phyloP scores from a whole-genome alignment of 2,329 filamentous ascomycete species.

The Hypoxylon sp. region DNA sequence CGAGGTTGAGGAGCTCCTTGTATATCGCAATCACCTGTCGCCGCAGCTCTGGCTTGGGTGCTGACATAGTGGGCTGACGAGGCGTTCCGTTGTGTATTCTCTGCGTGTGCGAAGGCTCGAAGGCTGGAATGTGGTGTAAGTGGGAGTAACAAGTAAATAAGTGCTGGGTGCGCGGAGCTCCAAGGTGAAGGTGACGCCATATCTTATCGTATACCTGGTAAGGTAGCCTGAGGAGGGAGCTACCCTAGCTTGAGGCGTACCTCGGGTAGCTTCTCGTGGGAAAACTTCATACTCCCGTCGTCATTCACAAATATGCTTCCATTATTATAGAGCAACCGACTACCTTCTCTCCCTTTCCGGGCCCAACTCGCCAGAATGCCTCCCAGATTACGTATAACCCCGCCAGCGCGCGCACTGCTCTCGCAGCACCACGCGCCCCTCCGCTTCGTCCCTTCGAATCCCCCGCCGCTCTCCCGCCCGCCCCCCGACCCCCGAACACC shows the following conservation, averaged over 20 bases:
- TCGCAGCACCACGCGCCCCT: conserved; percentile 13
- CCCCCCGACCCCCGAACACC: too few species aligned
- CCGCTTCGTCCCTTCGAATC: conserved; percentile 1
- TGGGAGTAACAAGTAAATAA: not conserved
- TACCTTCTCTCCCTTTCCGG: not conserved
- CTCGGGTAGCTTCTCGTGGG: not conserved
- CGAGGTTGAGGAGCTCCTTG: conserved; percentile 91
- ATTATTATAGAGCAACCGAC: not conserved
- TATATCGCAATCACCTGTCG: conserved; percentile 85
- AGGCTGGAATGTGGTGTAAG: not conserved
- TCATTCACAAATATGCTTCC: not conserved
- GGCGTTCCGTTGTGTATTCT: not conserved
- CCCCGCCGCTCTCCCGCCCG: too few species aligned
- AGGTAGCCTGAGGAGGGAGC: conserved; percentile 6
- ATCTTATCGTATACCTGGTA: conserved; percentile 9
- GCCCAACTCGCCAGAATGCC: conserved; percentile 35
- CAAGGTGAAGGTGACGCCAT: conserved; percentile 31
- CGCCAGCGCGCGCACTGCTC: conserved; percentile 2
- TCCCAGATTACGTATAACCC: conserved; percentile 36
- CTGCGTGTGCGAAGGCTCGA: not conserved
- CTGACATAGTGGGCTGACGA: conserved; percentile 37
- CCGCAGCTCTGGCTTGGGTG: conserved; percentile 66
- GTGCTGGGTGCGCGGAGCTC: not conserved
- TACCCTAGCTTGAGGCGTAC: too few species aligned
- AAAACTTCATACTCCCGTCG: not conserved